Evolutionary conservation across 495 filamentous ascomycete species (phyloP).

Genomic region (Xylaria longipes): DNA sequence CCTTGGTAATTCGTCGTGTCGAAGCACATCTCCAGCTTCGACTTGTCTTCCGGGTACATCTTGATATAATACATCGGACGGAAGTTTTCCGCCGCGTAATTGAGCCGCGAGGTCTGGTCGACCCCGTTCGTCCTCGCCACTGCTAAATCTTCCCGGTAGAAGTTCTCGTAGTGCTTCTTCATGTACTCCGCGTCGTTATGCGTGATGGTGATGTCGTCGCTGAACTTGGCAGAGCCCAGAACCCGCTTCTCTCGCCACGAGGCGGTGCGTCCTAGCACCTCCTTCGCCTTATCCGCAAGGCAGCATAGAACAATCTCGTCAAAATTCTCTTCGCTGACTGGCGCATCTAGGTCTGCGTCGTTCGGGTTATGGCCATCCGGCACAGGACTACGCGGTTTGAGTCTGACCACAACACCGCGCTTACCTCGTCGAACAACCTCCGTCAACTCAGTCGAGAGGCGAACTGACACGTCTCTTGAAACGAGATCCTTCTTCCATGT

Average conservation of each 20-base stretch:
- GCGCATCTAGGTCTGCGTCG: slow-evolving; percentile 45
- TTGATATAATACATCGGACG: slow-evolving; percentile 86
- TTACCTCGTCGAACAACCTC: slow-evolving; percentile 62
- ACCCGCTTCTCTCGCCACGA: slow-evolving; percentile 70
- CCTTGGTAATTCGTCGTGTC: slow-evolving; percentile 86
- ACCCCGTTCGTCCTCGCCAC: slow-evolving; percentile 34
- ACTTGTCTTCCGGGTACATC: slow-evolving; percentile 64
- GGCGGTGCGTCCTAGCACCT: slow-evolving; percentile 66
- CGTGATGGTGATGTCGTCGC: slow-evolving; percentile 83
- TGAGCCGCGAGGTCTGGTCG: slow-evolving; percentile 42
- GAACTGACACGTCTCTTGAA: slow-evolving; percentile 67
- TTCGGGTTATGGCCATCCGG: slow-evolving; percentile 45
- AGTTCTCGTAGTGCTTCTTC: slow-evolving; percentile 75
- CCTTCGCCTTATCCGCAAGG: slow-evolving; percentile 76
- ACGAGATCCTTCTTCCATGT: slow-evolving; percentile 69
- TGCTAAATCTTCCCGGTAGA: slow-evolving; percentile 56
- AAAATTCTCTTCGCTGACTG: slow-evolving; percentile 53
- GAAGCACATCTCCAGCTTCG: slow-evolving; percentile 86
- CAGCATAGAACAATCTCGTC: slow-evolving; percentile 79
- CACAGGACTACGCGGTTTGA: slow-evolving; percentile 34
- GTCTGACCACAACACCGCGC: slow-evolving; percentile 61
- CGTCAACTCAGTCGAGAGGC: slow-evolving; percentile 67
- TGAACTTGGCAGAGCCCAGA: slow-evolving; percentile 77
- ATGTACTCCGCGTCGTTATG: slow-evolving; percentile 81
- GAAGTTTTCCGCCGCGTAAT: slow-evolving; percentile 55